Evolutionary conservation across 257 asterid genomes (phyloP).

Genomic region (Linaria vulgaris): DNA sequence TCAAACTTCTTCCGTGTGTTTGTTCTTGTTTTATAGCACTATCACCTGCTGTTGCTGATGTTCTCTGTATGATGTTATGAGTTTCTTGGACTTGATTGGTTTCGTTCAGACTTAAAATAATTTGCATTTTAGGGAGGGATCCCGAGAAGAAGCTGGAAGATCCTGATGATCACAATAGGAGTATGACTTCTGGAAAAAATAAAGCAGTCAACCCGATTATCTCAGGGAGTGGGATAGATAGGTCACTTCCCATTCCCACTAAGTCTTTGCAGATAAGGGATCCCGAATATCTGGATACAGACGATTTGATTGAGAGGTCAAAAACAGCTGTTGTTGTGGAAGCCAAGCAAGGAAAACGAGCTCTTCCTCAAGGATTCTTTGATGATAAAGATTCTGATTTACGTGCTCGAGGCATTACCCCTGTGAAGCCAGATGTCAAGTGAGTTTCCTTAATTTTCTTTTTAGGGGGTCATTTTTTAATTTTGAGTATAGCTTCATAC

Average conservation of each 20-base stretch:
- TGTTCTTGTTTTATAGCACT: neutral
- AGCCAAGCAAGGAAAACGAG: constrained; percentile 63
- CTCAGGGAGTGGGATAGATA: constrained; percentile 35
- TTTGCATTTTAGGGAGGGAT: constrained; percentile 34
- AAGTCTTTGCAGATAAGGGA: constrained; percentile 25
- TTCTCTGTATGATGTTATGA: too few relatives aligned
- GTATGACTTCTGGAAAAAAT: constrained; percentile 35
- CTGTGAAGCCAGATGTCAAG: constrained; percentile 89
- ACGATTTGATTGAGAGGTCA: constrained; percentile 37
- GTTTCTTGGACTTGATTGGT: neutral
- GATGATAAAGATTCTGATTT: constrained; percentile 92
- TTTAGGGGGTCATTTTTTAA: neutral
- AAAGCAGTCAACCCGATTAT: constrained; percentile 34
- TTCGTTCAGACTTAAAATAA: neutral
- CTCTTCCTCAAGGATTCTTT: constrained; percentile 86
- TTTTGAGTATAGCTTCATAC: neutral
- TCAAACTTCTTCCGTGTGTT: constrained; percentile 14
- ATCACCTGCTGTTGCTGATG: neutral
- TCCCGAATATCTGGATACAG: constrained; percentile 32
- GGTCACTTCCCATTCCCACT: constrained; percentile 28
- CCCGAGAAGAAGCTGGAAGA: constrained; percentile 30
- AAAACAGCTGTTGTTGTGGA: constrained; percentile 42
- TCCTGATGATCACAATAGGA: constrained; percentile 29
- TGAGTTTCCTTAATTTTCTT: constrained; percentile 36
- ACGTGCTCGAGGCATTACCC: constrained; percentile 89